phyloP scores from a whole-genome alignment of 768 basidiomycete genomes.

The Panaeolus papilionaceus region DNA sequence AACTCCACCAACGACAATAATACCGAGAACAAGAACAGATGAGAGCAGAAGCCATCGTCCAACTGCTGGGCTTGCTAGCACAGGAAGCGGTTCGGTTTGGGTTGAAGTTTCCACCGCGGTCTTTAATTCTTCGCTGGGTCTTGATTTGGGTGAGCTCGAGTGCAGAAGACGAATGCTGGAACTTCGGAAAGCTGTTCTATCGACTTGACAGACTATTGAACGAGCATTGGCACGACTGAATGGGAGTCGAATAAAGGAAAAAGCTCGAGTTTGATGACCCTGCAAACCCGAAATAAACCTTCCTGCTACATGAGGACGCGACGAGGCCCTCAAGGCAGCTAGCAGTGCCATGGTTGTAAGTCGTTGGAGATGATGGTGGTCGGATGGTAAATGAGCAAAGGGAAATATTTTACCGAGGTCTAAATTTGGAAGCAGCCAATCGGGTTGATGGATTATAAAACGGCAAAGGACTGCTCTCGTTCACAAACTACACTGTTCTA shows the following conservation, averaged over 20 bases:
- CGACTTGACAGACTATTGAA: background rate
- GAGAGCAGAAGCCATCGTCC: constrained; percentile 88
- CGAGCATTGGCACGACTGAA: background rate
- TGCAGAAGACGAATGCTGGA: constrained; percentile 11
- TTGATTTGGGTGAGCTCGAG: constrained; percentile 8
- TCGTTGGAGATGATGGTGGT: constrained; percentile 1
- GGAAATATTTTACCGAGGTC: constrained; percentile 9
- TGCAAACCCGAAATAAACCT: background rate
- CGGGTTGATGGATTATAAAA: constrained; percentile 16
- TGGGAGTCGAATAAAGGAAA: background rate
- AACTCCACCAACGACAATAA: constrained; percentile 95
- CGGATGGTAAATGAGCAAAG: background rate
- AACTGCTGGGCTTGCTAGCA: constrained; percentile 72
- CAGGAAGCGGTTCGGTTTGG: constrained; percentile 42
- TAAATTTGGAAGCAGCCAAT: constrained; percentile 12
- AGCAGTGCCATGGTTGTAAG: background rate
- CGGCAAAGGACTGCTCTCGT: constrained; percentile 19
- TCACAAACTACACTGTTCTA: constrained; percentile 6
- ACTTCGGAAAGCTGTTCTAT: background rate
- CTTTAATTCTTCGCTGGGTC: background rate
- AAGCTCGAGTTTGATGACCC: background rate
- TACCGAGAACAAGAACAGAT: constrained; percentile 85
- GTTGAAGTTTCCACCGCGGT: constrained; percentile 5
- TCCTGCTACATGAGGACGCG: background rate
- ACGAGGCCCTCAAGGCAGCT: background rate